Percentiles rank a stretch among this genome's conserved stretches.
phyloP scores from a whole-genome alignment of 202 grass and related monocot species.

The Hordeum pubiflorum region DNA sequence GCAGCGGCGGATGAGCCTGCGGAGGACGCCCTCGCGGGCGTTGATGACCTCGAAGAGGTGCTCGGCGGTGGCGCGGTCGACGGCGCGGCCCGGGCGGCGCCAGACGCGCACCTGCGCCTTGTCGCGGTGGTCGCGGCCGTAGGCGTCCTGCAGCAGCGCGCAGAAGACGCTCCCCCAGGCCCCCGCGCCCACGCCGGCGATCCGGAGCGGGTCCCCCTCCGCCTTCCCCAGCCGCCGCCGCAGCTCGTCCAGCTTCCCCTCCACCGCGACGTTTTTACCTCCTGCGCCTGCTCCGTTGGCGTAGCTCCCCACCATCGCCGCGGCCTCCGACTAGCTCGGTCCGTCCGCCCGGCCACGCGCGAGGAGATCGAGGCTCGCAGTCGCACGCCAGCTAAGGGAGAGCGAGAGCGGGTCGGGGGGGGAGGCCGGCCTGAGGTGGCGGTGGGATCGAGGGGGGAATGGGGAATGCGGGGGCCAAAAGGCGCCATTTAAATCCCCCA shows the following conservation, averaged over 20 bases:
- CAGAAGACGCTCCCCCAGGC: constrained; percentile 87
- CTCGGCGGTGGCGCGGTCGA: constrained; percentile 73
- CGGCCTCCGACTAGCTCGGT: neutral
- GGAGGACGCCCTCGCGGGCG: constrained; percentile 64
- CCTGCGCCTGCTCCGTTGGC: constrained; percentile 20
- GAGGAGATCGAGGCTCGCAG: neutral
- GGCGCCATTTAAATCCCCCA: constrained; percentile 26
- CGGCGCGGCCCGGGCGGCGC: constrained; percentile 58
- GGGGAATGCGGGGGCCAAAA: constrained; percentile 21
- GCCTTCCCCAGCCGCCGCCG: constrained; percentile 62
- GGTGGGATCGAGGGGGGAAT: neutral
- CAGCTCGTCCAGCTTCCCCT: constrained; percentile 76
- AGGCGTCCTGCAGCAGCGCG: constrained; percentile 80
- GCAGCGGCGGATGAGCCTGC: constrained; percentile 69
- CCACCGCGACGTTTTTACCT: constrained; percentile 7
- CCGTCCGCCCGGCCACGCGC: neutral
- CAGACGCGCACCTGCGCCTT: constrained; percentile 82
- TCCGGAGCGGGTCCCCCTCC: constrained; percentile 54
- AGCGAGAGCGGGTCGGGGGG: neutral
- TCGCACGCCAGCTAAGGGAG: neutral
- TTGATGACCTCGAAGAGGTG: constrained; percentile 98
- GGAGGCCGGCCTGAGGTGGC: neutral
- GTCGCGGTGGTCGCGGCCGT: constrained; percentile 61
- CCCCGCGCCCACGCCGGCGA: constrained; percentile 75
- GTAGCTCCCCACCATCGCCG: constrained; percentile 54